Evolutionary conservation across 1,284 basidiomycete species (phyloP), one percentile per base, ranked within the genome.

Genomic region (Cerioporus squamosus): DNA sequence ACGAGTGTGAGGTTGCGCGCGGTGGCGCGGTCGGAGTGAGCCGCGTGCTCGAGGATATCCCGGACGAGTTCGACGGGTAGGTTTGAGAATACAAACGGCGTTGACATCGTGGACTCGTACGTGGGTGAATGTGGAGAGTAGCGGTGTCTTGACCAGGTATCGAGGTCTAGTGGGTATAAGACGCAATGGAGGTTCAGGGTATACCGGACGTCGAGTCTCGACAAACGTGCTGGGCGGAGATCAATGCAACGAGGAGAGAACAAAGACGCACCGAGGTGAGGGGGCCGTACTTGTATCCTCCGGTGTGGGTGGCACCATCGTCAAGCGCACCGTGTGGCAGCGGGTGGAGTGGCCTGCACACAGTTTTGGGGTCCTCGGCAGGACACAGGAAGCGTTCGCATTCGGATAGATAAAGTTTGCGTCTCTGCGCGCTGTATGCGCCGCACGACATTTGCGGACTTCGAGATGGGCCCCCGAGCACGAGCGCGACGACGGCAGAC

Each of bases 51-150:
- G 66, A 78, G 66, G 53, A 79, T 65, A 52, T 70, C 68, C 18
- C 72, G 72, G 18, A 77, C 54, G 52, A 78, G 68, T 59, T 78
- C 77, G 40, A 68, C 51, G n/a, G 77, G 78, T 20, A 79, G 64
- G 50, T 68, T 45, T 46, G 68, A 64, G 55, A 76, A 74, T 20
- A 68, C 53, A 44, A 63, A 60, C 14, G 63, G 65, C 6, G 60
- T 38, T 5, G 51, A 42, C 57, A 60, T 59, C 12, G 51, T 26
- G 22, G 14, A 2, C 10, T 26, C 10, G 44, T 24, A 23, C 26
- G 17, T 38, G 43, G 26, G 47, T 29, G 26, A 29, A 51, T 51
- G 48, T 53, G 44, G 23, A 42, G 33, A 29, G 22, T 43, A 18
- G 17, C n/a, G n/a, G n/a, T 22, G 38, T 26, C 50, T 49, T 55